Conservation (phyloP, 2,329 filamentous ascomycete genomes). For the Claviceps lovelessii region DNA sequence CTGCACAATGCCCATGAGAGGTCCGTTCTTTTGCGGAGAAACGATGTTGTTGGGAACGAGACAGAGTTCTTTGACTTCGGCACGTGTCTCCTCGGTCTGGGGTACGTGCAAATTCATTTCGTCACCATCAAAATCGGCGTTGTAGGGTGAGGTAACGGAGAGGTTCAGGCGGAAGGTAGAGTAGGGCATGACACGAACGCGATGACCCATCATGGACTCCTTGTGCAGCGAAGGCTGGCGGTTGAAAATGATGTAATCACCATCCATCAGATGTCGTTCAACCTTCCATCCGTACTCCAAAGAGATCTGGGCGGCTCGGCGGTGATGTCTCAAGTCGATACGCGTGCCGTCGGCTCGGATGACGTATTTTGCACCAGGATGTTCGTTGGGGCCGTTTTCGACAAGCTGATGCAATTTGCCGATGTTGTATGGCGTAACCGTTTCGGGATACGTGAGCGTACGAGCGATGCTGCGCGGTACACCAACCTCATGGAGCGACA, state of each 20-base stretch:
- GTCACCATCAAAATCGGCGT: constrained; percentile 98
- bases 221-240: constrained; percentile 98
- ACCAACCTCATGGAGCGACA: constrained; percentile 93
- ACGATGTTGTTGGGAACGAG: constrained; percentile 98
- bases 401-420: constrained; percentile 79
- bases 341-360: constrained; percentile 85
- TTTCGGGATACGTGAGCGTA: constrained; percentile 90
- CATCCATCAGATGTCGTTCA: constrained; percentile 88
- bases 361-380: constrained; percentile 93
- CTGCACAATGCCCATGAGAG: constrained; percentile 98
- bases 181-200: constrained; percentile 95
- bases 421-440: constrained; percentile 96
- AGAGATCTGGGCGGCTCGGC: constrained; percentile 70
- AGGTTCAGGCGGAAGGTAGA: constrained; percentile 96
- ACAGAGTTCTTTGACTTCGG: constrained; percentile 86
- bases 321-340: constrained; percentile 89
- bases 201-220: constrained; percentile 99
- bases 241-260: constrained; percentile 98
- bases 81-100: constrained; percentile 90
- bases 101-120: constrained; percentile 99
- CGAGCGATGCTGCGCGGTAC: constrained; percentile 87
- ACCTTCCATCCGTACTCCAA: constrained; percentile 98
- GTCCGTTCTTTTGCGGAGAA: constrained; percentile 89
- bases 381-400: constrained; percentile 83
- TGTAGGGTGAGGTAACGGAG: constrained; percentile 96